Percentiles rank a stretch among this genome's conserved stretches.
Evolutionary conservation across 2,329 filamentous ascomycete genomes (phyloP).

Genomic region (Verticillium dahliae): DNA sequence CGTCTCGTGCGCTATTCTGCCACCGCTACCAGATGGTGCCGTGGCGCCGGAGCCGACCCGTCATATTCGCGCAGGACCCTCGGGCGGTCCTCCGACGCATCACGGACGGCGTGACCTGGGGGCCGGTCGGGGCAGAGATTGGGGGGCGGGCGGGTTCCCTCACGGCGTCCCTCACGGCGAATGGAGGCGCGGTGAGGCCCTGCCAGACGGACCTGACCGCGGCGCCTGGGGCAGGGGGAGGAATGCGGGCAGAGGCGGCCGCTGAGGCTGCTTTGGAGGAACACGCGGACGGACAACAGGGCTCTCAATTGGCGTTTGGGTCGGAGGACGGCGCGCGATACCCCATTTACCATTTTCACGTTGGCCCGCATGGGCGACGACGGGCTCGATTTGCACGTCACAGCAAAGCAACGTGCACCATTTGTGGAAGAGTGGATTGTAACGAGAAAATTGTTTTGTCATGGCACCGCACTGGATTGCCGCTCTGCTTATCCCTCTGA

Average conservation of each 20-base stretch:
- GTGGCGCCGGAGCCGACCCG: constrained; percentile 56
- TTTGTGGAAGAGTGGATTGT: background rate
- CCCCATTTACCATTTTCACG: background rate
- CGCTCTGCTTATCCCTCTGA: constrained; percentile 4
- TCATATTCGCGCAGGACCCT: background rate
- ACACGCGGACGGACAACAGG: background rate
- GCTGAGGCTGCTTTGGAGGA: background rate
- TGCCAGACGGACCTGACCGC: constrained; percentile 38
- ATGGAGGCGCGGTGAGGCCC: constrained; percentile 59
- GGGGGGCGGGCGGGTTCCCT: constrained; percentile 30
- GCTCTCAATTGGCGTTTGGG: background rate
- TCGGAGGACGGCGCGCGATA: background rate
- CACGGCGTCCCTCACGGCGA: constrained; percentile 44
- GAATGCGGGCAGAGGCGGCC: background rate
- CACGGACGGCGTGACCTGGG: constrained; percentile 9
- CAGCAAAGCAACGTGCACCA: background rate
- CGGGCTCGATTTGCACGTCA: background rate
- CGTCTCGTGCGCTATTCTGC: constrained; percentile 73
- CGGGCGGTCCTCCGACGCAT: background rate
- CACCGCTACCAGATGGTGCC: constrained; percentile 66
- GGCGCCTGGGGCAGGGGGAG: constrained; percentile 38
- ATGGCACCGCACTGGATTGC: background rate
- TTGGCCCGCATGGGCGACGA: background rate
- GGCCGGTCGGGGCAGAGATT: constrained; percentile 26
- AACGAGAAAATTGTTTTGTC: background rate